These are phyloP conservation scores for Cryphonectria carpinicola DNA, from an alignment of 2,329 filamentous ascomycete species.

Conservation along the genomic window DNA sequence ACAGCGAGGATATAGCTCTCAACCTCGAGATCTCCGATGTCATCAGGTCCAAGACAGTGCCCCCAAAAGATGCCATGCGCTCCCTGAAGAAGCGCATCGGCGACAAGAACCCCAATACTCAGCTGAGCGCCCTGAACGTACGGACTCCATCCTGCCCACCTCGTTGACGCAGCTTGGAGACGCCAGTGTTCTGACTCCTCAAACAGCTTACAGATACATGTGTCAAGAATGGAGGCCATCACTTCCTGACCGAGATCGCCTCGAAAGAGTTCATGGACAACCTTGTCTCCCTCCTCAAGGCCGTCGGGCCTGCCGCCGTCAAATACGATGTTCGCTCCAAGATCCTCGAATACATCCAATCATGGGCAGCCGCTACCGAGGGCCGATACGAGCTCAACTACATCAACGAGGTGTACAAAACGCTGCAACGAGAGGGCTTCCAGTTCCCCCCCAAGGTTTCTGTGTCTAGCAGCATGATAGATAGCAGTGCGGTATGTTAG, in stretches of 20 bases:
- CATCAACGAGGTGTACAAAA: slow-evolving; percentile 84
- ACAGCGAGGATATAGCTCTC: slow-evolving; percentile 90
- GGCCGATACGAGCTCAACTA: slow-evolving; percentile 82
- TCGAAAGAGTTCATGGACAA: slow-evolving; percentile 99
- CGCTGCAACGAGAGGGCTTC: slow-evolving; percentile 82
- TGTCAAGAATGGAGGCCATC: slow-evolving; percentile 95
- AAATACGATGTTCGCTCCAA: slow-evolving; percentile 87
- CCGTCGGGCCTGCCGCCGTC: slow-evolving; percentile 71
- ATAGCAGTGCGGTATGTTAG: slow-evolving; percentile 79
- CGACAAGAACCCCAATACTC: slow-evolving; percentile 96
- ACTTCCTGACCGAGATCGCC: slow-evolving; percentile 94
- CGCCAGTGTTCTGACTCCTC: slow-evolving; percentile 5
- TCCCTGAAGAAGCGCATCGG: slow-evolving; percentile 91
- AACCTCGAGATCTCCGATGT: slow-evolving; percentile 98
- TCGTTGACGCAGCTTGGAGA: background rate
- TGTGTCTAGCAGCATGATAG: slow-evolving; percentile 95
- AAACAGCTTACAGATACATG: slow-evolving; percentile 89
- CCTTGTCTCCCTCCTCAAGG: slow-evolving; percentile 84
- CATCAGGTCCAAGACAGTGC: slow-evolving; percentile 95
- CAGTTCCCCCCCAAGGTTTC: slow-evolving; percentile 85
- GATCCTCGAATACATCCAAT: slow-evolving; percentile 91
- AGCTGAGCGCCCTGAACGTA: slow-evolving; percentile 92
- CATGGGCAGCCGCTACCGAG: slow-evolving; percentile 89
- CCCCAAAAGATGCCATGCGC: slow-evolving; percentile 97
- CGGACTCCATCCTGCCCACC: slow-evolving; percentile 30